Base-by-base conservation (phyloP, 2,329 filamentous ascomycete species). In the Cadophora sp. region DNA sequence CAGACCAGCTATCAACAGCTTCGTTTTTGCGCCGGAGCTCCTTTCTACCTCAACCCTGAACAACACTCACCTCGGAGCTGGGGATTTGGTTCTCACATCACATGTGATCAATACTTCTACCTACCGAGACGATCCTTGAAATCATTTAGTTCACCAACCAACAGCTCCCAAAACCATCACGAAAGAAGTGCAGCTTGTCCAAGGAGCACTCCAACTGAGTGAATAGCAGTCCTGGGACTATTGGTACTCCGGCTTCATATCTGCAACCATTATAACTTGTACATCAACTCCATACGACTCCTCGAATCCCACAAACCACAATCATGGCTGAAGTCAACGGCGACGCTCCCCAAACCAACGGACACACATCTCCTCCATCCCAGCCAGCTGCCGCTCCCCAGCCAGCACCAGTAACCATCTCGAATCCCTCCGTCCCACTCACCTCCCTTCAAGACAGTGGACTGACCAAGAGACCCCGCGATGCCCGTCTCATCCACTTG, bases 401-500 rank as follows among this genome's bases (percentile, higher is more conserved):
- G 9, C 45, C 68, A 20, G 63, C 65, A 11, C 68, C 53, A 20
- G 62, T 56, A 33, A 59, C 67, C 3, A 60, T 65, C 39, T 20
- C 66, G 18, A 75, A 75, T 41, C 72, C 76, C 56, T 65, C 74
- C 27, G 71, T 76, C 27, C 76, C 76, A 41, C 71, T 71, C 56
- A 75, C 74, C 66, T 79, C 74, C 62, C 72, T 70, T 72, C 79
- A 72, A 71, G 75, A 77, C 53, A 71, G 61, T 20, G 75, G 75
- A 9, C 68, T 73, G 13, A 76, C 79, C 51, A 81, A 83, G 60
- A 87, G 91, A 4, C 92, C 92, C 0, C 91, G 92, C 80, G 92
- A 96, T 78, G 87, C 90, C 18, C 89, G 92, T 74, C 88, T 93
- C 16, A 87, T 96, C 74, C 92, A 95, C 80, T 87, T 94, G 20